These are phyloP conservation scores for Zymoseptoria tritici DNA, from an alignment of 2,329 filamentous ascomycete genomes.

Conservation along the genomic window DNA sequence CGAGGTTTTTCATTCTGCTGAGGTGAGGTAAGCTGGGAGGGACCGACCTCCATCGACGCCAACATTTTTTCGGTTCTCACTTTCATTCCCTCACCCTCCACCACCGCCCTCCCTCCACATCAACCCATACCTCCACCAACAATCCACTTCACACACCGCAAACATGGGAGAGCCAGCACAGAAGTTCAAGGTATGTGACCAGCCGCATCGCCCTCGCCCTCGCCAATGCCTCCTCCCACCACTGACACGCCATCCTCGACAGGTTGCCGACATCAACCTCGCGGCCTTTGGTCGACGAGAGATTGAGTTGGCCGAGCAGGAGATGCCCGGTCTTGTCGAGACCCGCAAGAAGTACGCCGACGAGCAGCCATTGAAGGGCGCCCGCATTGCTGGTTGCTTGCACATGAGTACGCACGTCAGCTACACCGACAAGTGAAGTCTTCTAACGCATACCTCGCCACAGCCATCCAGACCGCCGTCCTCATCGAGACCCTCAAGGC, in stretches of 20 bases:
- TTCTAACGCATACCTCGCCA: background rate
- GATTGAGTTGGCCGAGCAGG: slow-evolving; percentile 89
- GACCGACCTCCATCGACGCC: background rate
- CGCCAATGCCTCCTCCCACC: background rate
- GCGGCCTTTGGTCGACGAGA: slow-evolving; percentile 98
- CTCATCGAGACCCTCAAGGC: slow-evolving; percentile 94
- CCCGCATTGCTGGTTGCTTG: slow-evolving; percentile 93
- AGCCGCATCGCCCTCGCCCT: background rate
- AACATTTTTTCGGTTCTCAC: slow-evolving; percentile 1
- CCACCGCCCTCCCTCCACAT: slow-evolving; percentile 10
- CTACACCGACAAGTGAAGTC: background rate
- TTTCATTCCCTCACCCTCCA: slow-evolving; percentile 6
- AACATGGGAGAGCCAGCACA: slow-evolving; percentile 69
- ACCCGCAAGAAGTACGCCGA: slow-evolving; percentile 84
- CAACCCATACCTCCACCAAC: slow-evolving; percentile 8
- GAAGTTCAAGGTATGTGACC: slow-evolving; percentile 66
- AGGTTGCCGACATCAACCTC: slow-evolving; percentile 87
- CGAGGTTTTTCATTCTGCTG: background rate
- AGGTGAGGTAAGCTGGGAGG: background rate
- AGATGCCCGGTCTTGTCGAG: slow-evolving; percentile 96
- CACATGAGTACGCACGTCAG: slow-evolving; percentile 69
- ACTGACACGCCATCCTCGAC: background rate
- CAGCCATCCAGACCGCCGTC: slow-evolving; percentile 95
- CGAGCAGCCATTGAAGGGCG: slow-evolving; percentile 90
- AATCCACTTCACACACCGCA: slow-evolving; percentile 21